Conservation (phyloP, 2,329 filamentous ascomycete species). For the Epichloe coenophiala region DNA sequence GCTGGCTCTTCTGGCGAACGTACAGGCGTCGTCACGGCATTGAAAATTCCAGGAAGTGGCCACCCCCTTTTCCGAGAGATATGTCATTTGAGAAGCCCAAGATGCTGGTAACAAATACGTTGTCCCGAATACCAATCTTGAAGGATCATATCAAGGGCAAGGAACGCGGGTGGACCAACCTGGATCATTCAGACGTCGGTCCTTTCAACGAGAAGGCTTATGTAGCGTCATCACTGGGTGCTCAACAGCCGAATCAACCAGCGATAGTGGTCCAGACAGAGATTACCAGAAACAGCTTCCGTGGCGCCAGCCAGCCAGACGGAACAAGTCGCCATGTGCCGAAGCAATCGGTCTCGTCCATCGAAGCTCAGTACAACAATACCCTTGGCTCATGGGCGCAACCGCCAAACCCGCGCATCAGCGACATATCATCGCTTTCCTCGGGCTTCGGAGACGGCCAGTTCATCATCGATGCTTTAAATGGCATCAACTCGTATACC, state of each 20-base stretch:
- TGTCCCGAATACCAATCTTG: slow-evolving; percentile 21
- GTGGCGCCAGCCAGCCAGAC: neutral
- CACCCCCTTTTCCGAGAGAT: slow-evolving; percentile 4
- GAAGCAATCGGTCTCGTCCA: slow-evolving; percentile 4
- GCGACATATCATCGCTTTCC: slow-evolving; percentile 45
- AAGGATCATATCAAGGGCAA: slow-evolving; percentile 16
- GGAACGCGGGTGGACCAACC: slow-evolving; percentile 19
- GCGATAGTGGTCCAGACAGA: slow-evolving; percentile 8
- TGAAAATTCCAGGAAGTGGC: slow-evolving; percentile 23
- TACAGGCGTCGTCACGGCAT: slow-evolving; percentile 7
- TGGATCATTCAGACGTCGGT: slow-evolving; percentile 17
- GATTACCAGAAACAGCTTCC: slow-evolving; percentile 4
- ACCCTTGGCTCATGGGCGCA: slow-evolving; percentile 8
- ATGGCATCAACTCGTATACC: slow-evolving; percentile 13
- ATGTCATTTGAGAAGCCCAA: slow-evolving; percentile 2
- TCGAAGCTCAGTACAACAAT: slow-evolving; percentile 7
- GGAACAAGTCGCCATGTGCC: neutral
- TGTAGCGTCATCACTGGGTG: neutral
- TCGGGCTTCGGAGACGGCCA: slow-evolving; percentile 52
- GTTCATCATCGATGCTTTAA: slow-evolving; percentile 28
- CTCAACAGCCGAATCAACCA: neutral
- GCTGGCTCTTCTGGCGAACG: slow-evolving; percentile 31
- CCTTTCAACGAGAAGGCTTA: slow-evolving; percentile 5
- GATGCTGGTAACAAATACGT: slow-evolving; percentile 7
- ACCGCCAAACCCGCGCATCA: slow-evolving; percentile 23